Percentiles rank a stretch among this genome's conserved stretches.
Conservation (phyloP, 768 basidiomycete species). For the Austroboletus eburneus region DNA sequence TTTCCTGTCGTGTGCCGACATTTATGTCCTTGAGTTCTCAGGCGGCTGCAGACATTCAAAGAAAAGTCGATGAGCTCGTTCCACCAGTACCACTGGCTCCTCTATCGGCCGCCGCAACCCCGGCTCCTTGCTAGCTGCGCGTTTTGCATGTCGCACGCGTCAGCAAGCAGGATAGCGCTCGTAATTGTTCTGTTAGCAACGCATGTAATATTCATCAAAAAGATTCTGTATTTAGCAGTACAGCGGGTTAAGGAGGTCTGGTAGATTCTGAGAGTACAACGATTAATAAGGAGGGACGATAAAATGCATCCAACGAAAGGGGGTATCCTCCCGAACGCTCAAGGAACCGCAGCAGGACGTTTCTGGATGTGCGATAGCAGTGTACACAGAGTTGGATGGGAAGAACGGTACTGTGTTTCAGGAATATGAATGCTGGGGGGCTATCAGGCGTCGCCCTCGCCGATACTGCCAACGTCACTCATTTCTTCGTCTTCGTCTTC, state of each 20-base stretch:
- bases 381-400: constrained; percentile 9
- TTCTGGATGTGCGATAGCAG: constrained; percentile 15
- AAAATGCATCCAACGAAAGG: constrained; percentile 15
- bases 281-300: constrained; percentile 18
- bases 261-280: constrained; percentile 23
- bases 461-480: constrained; percentile 84
- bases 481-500: constrained; percentile 80
- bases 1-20: constrained; percentile 3
- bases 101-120: constrained; percentile 24
- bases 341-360: constrained; percentile 11
- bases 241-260: constrained; percentile 20
- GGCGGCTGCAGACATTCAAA: constrained; percentile 70
- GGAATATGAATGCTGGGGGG: neutral
- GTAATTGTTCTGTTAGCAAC: too few relatives aligned
- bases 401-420: constrained; percentile 12
- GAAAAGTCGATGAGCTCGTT: constrained; percentile 69
- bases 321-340: constrained; percentile 27
- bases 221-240: constrained; percentile 28
- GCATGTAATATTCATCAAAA: constrained; percentile 15
- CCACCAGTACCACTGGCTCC: constrained; percentile 34
- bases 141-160: too few relatives aligned
- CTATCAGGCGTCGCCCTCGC: constrained; percentile 46
- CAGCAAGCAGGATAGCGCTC: too few relatives aligned
- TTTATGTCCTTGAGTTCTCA: constrained; percentile 28
- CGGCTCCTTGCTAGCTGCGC: constrained; percentile 19